Conservation (phyloP, 768 basidiomycete genomes). For the Naganishia vaughanmartiniae region DNA sequence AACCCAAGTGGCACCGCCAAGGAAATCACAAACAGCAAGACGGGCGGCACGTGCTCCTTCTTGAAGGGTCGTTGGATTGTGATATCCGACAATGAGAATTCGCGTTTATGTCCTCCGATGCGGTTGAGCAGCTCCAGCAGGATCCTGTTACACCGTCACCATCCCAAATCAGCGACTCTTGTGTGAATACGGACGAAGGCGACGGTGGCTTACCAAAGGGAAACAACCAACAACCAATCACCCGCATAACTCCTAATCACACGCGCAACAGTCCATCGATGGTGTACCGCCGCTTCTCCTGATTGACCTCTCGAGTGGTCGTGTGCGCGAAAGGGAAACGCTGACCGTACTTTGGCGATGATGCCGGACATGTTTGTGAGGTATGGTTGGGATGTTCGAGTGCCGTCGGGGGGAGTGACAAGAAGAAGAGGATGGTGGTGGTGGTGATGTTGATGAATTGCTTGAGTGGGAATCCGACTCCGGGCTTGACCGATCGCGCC, state of each 20-base stretch:
- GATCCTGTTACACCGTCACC: slow-evolving; percentile 33
- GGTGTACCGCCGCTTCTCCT: slow-evolving; percentile 12
- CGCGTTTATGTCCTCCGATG: slow-evolving; percentile 46
- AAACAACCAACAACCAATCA: slow-evolving; percentile 47
- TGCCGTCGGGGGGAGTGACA: too few species aligned
- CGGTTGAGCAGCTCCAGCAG: slow-evolving; percentile 41
- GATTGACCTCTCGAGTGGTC: background rate
- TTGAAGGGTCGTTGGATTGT: slow-evolving; percentile 49
- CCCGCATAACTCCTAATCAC: slow-evolving; percentile 42
- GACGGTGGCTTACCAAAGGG: slow-evolving; percentile 40
- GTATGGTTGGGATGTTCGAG: background rate
- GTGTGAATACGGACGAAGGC: background rate
- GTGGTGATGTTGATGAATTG: background rate
- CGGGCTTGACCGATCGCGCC: background rate
- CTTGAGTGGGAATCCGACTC: background rate
- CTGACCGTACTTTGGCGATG: slow-evolving; percentile 40
- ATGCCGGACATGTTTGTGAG: slow-evolving; percentile 36
- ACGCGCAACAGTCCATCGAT: slow-evolving; percentile 34
- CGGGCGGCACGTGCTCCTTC: slow-evolving; percentile 44
- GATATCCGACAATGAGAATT: slow-evolving; percentile 49
- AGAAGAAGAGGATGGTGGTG: background rate
- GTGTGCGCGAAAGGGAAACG: slow-evolving; percentile 39
- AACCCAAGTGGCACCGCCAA: slow-evolving; percentile 67
- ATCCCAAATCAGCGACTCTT: background rate
- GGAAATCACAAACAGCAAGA: slow-evolving; percentile 54